A percentile compares a stretch with the other conserved stretches of the same genome.
phyloP scores from a whole-genome alignment of 2,329 filamentous ascomycete species.

The Penicillium sp. region DNA sequence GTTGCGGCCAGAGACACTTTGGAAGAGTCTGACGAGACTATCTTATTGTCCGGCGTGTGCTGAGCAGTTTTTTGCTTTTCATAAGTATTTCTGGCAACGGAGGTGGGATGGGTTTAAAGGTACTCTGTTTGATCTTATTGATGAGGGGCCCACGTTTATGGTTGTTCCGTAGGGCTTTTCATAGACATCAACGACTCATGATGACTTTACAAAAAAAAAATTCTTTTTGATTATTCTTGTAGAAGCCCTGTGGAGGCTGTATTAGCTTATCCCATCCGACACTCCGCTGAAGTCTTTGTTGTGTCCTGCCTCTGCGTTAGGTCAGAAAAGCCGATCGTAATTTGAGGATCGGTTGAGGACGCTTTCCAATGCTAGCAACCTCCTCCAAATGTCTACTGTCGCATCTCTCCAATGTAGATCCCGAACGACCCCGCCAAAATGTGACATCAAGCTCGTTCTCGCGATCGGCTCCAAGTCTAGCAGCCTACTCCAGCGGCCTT shows the following conservation, averaged over 20 bases:
- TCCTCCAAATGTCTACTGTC: neutral
- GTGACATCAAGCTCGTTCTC: neutral
- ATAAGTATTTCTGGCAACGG: slow-evolving; percentile 6
- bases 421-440: neutral
- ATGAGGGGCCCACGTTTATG: neutral
- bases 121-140: slow-evolving; percentile 2
- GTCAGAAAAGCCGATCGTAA: neutral
- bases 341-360: neutral
- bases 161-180: neutral
- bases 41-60: slow-evolving; percentile 2
- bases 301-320: neutral
- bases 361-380: neutral
- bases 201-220: neutral
- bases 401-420: neutral
- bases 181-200: neutral
- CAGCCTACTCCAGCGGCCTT: neutral
- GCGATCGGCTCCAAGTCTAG: neutral
- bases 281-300: neutral
- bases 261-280: neutral
- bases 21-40: slow-evolving; percentile 1
- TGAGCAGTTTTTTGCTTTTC: slow-evolving; percentile 7
- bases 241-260: neutral
- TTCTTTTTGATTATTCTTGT: neutral
- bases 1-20: neutral
- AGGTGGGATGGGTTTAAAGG: slow-evolving; percentile 4